A percentile compares a stretch with the other conserved stretches of the same genome.
Conservation (phyloP, 495 filamentous ascomycete genomes). For the Xylaria curta region DNA sequence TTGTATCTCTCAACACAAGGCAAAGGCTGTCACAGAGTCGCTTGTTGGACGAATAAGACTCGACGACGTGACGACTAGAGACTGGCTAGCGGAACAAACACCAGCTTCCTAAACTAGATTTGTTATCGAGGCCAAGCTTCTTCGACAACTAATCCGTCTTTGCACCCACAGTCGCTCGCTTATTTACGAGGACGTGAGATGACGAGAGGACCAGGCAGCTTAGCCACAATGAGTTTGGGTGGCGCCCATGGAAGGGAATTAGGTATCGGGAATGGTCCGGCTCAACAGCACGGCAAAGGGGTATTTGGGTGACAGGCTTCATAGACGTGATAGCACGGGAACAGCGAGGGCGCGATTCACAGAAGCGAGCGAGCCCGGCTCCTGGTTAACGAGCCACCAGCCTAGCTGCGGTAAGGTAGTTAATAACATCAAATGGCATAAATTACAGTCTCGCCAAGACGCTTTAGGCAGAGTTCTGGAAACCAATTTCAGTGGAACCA, state of each 20-base stretch:
- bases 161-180: conserved; percentile 20
- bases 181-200: conserved; percentile 8
- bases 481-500: conserved; percentile 26
- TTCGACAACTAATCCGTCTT: conserved; percentile 3
- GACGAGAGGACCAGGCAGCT: background rate
- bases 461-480: conserved; percentile 24
- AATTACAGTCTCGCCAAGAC: conserved; percentile 26
- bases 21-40: conserved; percentile 21
- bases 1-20: conserved; percentile 2
- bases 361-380: conserved; percentile 19
- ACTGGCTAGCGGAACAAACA: conserved; percentile 18
- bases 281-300: background rate
- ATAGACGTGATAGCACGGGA: background rate
- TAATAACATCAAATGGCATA: conserved; percentile 25
- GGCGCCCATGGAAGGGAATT: background rate
- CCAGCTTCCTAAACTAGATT: conserved; percentile 9
- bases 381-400: background rate
- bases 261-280: background rate
- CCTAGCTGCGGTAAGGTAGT: conserved; percentile 11
- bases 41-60: conserved; percentile 28
- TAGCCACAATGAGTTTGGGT: background rate
- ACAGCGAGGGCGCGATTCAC: conserved; percentile 15
- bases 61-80: conserved; percentile 22
- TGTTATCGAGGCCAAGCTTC: conserved; percentile 1
- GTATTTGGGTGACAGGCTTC: background rate